Percentiles rank a stretch among this genome's conserved stretches.
These are phyloP conservation scores for Rhododendron kiyosumense DNA, from an alignment of 148 eudicot species.

Conservation along the genomic window DNA sequence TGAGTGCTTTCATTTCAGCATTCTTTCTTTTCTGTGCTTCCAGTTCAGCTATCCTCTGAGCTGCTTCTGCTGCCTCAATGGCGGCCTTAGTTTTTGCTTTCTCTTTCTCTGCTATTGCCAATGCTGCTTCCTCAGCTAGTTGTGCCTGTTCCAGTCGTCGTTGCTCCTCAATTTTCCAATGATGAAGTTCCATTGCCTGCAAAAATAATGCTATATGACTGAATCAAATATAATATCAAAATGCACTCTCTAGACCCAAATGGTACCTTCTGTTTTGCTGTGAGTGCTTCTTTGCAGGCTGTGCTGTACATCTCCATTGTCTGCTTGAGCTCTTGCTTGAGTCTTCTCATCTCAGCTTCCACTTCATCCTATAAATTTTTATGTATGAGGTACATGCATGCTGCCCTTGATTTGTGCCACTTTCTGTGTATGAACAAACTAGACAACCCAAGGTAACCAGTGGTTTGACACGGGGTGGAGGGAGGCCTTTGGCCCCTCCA, in stretches of 20 bases:
- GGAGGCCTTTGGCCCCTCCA: neutral
- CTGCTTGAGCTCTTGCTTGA: conserved; percentile 73
- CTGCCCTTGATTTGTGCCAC: neutral
- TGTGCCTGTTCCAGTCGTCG: conserved; percentile 42
- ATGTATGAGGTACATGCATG: neutral
- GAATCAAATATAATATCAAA: neutral
- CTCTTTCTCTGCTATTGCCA: conserved; percentile 56
- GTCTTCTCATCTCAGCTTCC: conserved; percentile 88
- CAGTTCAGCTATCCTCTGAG: conserved; percentile 59
- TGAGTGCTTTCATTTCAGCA: conserved; percentile 44
- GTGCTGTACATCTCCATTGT: conserved; percentile 92
- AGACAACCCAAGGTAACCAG: neutral
- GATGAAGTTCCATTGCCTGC: conserved; percentile 72
- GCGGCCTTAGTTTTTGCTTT: conserved; percentile 61
- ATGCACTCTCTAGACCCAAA: neutral
- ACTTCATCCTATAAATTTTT: conserved; percentile 50
- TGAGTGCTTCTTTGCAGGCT: conserved; percentile 81
- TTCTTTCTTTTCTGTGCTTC: conserved; percentile 54
- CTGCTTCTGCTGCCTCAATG: conserved; percentile 71
- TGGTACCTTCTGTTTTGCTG: conserved; percentile 69
- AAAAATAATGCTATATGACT: neutral
- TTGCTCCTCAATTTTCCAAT: conserved; percentile 52
- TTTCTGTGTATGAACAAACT: neutral
- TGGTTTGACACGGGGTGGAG: neutral
- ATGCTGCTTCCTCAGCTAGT: conserved; percentile 57